A percentile compares a stretch with the other conserved stretches of the same genome.
Evolutionary conservation across 352 stramenopile species (phyloP).

Genomic region (Phytophthora brassicae): DNA sequence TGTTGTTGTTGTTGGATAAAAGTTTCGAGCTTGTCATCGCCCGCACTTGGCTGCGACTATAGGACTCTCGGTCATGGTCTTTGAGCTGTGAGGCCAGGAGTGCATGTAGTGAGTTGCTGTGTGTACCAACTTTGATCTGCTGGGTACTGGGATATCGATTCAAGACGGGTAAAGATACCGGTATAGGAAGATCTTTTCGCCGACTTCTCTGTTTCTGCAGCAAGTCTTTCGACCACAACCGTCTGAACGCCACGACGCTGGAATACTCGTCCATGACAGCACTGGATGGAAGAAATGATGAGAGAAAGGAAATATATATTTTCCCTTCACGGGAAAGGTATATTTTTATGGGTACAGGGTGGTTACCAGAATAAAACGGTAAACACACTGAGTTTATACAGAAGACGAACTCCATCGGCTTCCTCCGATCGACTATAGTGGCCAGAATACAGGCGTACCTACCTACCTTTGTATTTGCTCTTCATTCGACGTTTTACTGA

Average conservation of each 20-base stretch:
- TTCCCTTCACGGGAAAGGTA: too few species aligned
- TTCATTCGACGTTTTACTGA: not conserved
- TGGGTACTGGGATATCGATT: slow-evolving; percentile 7
- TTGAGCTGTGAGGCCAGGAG: slow-evolving; percentile 18
- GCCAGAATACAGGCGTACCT: too few species aligned
- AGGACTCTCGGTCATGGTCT: slow-evolving; percentile 19
- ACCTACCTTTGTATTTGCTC: not conserved
- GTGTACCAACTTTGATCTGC: not conserved
- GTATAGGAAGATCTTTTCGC: slow-evolving; percentile 6
- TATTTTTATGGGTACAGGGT: slow-evolving; percentile 6
- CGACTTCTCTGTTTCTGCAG: slow-evolving; percentile 7
- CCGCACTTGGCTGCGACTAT: slow-evolving; percentile 26
- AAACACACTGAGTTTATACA: too few species aligned
- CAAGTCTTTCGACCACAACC: slow-evolving; percentile 16
- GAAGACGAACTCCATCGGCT: slow-evolving; percentile 26
- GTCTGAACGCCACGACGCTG: not conserved
- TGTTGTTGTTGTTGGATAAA: slow-evolving; percentile 7
- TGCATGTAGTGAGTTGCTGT: slow-evolving; percentile 13
- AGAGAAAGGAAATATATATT: too few species aligned
- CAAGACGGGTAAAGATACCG: slow-evolving; percentile 22
- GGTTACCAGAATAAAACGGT: slow-evolving; percentile 1
- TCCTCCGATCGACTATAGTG: slow-evolving; percentile 4
- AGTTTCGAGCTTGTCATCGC: slow-evolving; percentile 27
- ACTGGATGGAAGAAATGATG: not conserved
- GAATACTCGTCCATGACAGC: slow-evolving; percentile 15